These are phyloP conservation scores for Saccharum hybrid DNA, from an alignment of 202 grass and related monocot species.

Conservation along the genomic window DNA sequence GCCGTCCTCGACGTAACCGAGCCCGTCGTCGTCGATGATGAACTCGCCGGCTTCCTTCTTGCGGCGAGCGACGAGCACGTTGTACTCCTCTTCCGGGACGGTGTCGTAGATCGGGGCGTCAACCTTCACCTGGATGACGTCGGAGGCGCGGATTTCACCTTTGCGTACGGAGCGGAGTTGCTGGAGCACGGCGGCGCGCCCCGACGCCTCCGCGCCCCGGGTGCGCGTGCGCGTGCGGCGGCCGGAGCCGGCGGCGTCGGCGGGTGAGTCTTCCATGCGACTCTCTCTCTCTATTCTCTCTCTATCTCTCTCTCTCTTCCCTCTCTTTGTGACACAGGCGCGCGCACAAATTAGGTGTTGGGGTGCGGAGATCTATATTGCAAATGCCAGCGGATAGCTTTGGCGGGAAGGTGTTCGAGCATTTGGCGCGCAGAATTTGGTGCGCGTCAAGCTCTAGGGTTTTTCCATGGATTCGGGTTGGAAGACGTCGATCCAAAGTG, in stretches of 20 bases:
- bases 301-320: no score
- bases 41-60: constrained; percentile 66
- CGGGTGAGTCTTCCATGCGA: constrained; percentile 43
- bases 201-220: constrained; percentile 53
- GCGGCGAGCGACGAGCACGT: constrained; percentile 78
- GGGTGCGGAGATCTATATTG: constrained; percentile 27
- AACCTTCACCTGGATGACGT: constrained; percentile 64
- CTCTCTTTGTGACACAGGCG: no score
- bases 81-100: constrained; percentile 81
- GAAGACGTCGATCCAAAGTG: not conserved
- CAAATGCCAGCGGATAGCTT: constrained; percentile 21
- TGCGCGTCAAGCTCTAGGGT: constrained; percentile 38
- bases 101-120: constrained; percentile 95
- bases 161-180: constrained; percentile 60
- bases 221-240: constrained; percentile 62
- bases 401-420: constrained; percentile 58
- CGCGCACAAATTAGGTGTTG: not conserved
- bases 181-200: constrained; percentile 67
- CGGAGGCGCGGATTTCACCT: constrained; percentile 47
- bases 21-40: constrained; percentile 87
- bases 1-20: constrained; percentile 89
- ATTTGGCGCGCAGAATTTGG: constrained; percentile 54
- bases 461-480: constrained; percentile 23
- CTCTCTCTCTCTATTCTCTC: not conserved
- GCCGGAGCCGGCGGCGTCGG: constrained; percentile 44